Evolutionary conservation across 257 asterid species (phyloP), one percentile per base, ranked within the genome.

Genomic region (Schizonepeta tenuifolia): DNA sequence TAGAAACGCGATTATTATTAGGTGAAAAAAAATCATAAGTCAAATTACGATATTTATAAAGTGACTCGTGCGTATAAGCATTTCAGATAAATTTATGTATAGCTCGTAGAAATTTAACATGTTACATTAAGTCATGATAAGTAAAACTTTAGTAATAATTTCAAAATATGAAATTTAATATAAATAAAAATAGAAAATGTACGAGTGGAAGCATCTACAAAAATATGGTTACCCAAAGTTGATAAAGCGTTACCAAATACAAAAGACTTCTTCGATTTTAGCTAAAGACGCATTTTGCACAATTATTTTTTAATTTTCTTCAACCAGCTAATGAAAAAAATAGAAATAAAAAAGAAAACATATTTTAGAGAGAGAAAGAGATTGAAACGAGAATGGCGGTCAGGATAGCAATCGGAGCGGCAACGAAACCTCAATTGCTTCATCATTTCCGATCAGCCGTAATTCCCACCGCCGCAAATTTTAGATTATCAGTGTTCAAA

Each of bases 401-500:
- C 7, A 70, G 81, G 68, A 41, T 84, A 46, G 82, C 79, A 33
- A 80, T 86, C 33, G 89, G 83, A 69, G 64, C 79, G 24, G 83
- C 80, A 4, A 61, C 80, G 12, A 80, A 74, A 51, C 89, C 82
- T 22, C 79, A 51, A 59, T 10, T 85, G 8, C 26, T 70, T 67
- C 81, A 71, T 50, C 75, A 61, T 21, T 75, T 75, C 31, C 79
- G 78, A n/a, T 46, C 73, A 50, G 53, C 78, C 14, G 9, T 72
- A 35, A 68, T 65, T 38, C 68, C 82, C 51, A 36, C 71, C 46
- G 55, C 79, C 41, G 54, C 9, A 41, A 69, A 59, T 20, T 24
- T 46, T 11, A 77, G 69, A 50, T 77, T 72, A 50, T 53, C 70
- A 22, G 17, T 70, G 1, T 65, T 75, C 74, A 64, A 67, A 9